phyloP scores from a whole-genome alignment of 140 eudicot species.

The Oenanthe javanica region DNA sequence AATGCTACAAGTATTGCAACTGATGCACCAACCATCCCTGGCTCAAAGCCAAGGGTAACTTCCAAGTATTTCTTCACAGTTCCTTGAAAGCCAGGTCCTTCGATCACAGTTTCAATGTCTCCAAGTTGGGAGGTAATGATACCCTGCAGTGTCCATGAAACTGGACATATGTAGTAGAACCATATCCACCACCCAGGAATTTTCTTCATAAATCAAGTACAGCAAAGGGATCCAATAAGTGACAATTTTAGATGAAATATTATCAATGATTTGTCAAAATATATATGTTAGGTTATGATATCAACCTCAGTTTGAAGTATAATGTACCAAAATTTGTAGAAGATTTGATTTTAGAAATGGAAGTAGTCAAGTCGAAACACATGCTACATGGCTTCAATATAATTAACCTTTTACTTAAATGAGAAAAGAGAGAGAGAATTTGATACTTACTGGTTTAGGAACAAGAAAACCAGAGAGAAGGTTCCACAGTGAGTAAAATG shows the following conservation, averaged over 20 bases:
- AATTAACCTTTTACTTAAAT: neutral
- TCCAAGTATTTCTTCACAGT: constrained; percentile 54
- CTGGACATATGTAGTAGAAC: constrained; percentile 84
- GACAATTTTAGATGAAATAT: neutral
- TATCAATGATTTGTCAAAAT: neutral
- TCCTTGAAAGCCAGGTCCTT: constrained; percentile 58
- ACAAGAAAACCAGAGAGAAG: constrained; percentile 86
- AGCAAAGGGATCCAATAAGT: neutral
- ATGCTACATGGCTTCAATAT: neutral
- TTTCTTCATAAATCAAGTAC: constrained; percentile 29
- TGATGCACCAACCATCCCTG: constrained; percentile 48
- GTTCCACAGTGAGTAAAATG: constrained; percentile 86
- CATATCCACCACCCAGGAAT: constrained; percentile 97
- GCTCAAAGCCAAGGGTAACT: constrained; percentile 39
- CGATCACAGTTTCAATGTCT: constrained; percentile 52
- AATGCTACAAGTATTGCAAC: constrained; percentile 42
- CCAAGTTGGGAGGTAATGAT: constrained; percentile 77
- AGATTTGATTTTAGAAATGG: neutral
- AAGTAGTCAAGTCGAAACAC: neutral
- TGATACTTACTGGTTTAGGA: constrained; percentile 67
- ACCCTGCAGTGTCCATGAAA: constrained; percentile 89
- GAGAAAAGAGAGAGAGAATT: too few species aligned
- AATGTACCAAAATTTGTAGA: neutral
- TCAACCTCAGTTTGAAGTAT: neutral
- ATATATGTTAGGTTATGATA: neutral